phyloP scores from a whole-genome alignment of 2,329 filamentous ascomycete species.

The Phyllachora maydis region DNA sequence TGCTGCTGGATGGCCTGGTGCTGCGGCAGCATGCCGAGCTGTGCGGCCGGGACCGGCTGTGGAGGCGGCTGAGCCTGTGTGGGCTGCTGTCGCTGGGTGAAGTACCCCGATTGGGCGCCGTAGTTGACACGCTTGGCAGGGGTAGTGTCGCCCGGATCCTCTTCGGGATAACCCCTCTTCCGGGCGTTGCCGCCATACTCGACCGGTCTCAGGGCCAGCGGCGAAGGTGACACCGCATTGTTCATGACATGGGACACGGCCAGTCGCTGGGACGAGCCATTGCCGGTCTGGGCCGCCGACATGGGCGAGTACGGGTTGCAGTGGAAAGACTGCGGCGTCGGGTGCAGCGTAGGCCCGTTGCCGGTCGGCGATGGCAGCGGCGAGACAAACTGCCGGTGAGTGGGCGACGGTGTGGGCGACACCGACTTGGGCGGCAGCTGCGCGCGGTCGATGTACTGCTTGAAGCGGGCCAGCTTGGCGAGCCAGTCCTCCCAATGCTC shows the following conservation, averaged over 20 bases:
- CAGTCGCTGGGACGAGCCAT: slow-evolving; percentile 13
- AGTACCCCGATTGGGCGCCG: too few species aligned
- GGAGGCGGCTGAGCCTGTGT: background rate
- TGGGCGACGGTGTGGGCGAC: slow-evolving; percentile 18
- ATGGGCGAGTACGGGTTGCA: slow-evolving; percentile 22
- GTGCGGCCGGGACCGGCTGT: slow-evolving; percentile 5
- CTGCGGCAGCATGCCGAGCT: slow-evolving; percentile 1
- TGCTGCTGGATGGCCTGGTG: slow-evolving; percentile 1
- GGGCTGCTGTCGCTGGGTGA: too few species aligned
- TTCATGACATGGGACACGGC: slow-evolving; percentile 11
- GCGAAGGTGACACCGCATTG: too few species aligned
- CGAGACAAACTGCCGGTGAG: slow-evolving; percentile 16
- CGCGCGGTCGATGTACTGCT: slow-evolving; percentile 61
- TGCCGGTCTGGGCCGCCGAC: slow-evolving; percentile 9
- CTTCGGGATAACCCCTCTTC: slow-evolving; percentile 27
- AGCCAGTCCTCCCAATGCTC: slow-evolving; percentile 81
- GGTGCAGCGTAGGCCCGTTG: slow-evolving; percentile 11
- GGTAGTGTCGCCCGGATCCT: slow-evolving; percentile 27
- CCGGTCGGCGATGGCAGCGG: slow-evolving; percentile 28
- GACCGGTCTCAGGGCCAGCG: too few species aligned
- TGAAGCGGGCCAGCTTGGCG: slow-evolving; percentile 60
- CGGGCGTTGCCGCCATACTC: too few species aligned
- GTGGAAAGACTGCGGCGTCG: slow-evolving; percentile 12
- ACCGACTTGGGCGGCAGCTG: slow-evolving; percentile 18
- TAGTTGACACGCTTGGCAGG: slow-evolving; percentile 35